Evolutionary conservation across 169 alveolate species (phyloP), one percentile per base, ranked within the genome.

Genomic region (Plasmodium fragile): DNA sequence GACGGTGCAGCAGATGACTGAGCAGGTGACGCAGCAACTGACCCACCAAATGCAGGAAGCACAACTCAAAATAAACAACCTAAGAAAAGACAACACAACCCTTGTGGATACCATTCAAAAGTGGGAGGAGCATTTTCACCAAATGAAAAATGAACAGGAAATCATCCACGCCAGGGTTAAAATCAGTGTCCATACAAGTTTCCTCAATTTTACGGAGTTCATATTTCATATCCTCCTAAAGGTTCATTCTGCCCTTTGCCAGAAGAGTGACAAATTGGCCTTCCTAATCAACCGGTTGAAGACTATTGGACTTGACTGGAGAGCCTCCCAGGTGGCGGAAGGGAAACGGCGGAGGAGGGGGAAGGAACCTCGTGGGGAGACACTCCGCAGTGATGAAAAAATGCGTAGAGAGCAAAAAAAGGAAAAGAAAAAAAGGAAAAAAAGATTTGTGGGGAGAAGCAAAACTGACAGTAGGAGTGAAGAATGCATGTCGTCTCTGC

Each of bases 121-220:
- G 16, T 77, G 41, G 34, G 69, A 70, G 73, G 80, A 81, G 22
- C 71, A 81, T 70, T 18, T 91, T 18, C 22, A 69, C 16, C 71
- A 28, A 79, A 91, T 91, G 78, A 65, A 81, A 91, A 91, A 49
- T 52, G 94, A 91, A 69, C 69, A 91, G 16, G 71, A 80, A n/a
- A 8, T 91, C 4, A 45, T 22, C 41, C 28, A 49, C 10, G 71
- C 92, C 1, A 65, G 39, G 6, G 39, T 81, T 11, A 79, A 91
- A 81, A 71, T 81, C 52, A 69, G 55, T 80, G 73, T 91, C 16
- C 94, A 91, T 28, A 91, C 81, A 11, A 43, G 55, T 1, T 80
- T 91, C 39, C 69, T 91, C 13, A 69, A 41, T 81, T 45, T 91
- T 53, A 80, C 84, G 3, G 94, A 91, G 13, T 91, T 39, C 36